Evolutionary conservation across 108 stramenopile genomes (phyloP), one percentile per base, ranked within the genome.

Genomic region (Conticribra guillardii): DNA sequence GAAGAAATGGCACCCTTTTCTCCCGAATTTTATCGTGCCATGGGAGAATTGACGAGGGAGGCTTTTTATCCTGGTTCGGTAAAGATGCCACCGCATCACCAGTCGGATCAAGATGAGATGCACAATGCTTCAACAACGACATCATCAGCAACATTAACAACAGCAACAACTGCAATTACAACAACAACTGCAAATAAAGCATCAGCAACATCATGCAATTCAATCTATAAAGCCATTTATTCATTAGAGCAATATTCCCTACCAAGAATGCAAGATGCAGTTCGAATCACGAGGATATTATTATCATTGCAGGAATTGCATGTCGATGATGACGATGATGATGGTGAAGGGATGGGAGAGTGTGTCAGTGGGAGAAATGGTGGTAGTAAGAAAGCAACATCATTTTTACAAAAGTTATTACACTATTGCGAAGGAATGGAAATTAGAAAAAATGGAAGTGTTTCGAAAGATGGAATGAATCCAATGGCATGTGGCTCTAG

Each of bases 1-100:
- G 74, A 75, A 70, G 74, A 75, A 47, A 24, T 60, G 57, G 68
- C 74, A 33, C 74, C 74, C n/a, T 69, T 75, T 19, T 54, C 60
- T 30, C 60, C 74, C 9, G 60, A 63, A 45, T 75, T 75, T 44
- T 75, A 69, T 41, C 54, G 74, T 41, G 44, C 53, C 11, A 17
- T 75, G n/a, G 74, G 68, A 15, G 59, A 61, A 27, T 47, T 75
- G 67, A 27, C 49, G 24, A 49, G 44, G 29, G 74, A 75, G 68
- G 67, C 69, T 32, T 67, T 51, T 49, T 61, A 71, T 47, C 61
- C 75, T 31, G 75, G 69, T 54, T 62, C 57, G 3, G 67, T 60
- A 9, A 60, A 51, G 29, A 28, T 41, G 28, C 18, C 29, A 9
- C 21, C n/a, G n/a, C n/a, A n/a, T n/a, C n/a, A n/a, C n/a, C n/a